These are phyloP conservation scores for Coemansia biformis DNA, from an alignment of 192 early-diverging fungal species.

Conservation along the genomic window DNA sequence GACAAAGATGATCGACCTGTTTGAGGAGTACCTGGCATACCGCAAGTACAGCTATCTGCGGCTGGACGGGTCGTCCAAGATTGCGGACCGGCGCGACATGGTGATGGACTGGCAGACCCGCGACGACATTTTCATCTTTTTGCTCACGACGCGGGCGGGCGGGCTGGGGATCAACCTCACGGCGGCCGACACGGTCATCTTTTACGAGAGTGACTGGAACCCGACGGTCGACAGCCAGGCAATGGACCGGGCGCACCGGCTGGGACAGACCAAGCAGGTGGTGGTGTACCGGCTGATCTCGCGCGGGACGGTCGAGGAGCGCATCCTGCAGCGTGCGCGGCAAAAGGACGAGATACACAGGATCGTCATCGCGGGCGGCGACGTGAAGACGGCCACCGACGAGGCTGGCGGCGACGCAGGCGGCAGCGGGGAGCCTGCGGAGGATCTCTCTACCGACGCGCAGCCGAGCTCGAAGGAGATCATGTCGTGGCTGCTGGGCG, in stretches of 20 bases:
- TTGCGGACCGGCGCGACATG: slow-evolving; percentile 82
- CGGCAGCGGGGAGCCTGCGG: slow-evolving; percentile 11
- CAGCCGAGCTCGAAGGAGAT: slow-evolving; percentile 89
- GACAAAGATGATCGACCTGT: slow-evolving; percentile 82
- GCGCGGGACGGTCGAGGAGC: slow-evolving; percentile 74
- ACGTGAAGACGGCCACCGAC: slow-evolving; percentile 55
- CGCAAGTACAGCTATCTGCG: slow-evolving; percentile 84
- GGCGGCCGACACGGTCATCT: slow-evolving; percentile 83
- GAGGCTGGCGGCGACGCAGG: slow-evolving; percentile 17
- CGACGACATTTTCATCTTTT: slow-evolving; percentile 79
- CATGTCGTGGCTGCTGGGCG: slow-evolving; percentile 76
- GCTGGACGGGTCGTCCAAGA: slow-evolving; percentile 82
- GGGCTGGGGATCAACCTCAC: slow-evolving; percentile 89
- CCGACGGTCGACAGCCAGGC: slow-evolving; percentile 89
- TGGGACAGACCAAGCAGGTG: slow-evolving; percentile 81
- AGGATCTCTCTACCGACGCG: slow-evolving; percentile 46
- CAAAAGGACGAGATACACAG: slow-evolving; percentile 94
- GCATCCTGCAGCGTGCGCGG: slow-evolving; percentile 70
- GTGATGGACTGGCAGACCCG: slow-evolving; percentile 90
- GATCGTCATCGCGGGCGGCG: slow-evolving; percentile 89
- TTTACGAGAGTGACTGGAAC: slow-evolving; percentile 87
- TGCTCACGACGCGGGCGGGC: slow-evolving; percentile 80
- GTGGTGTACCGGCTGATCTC: slow-evolving; percentile 82
- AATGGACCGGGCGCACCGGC: slow-evolving; percentile 82
- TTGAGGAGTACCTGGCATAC: slow-evolving; percentile 83